Percentiles rank a stretch among this genome's conserved stretches.
These are phyloP conservation scores for Pezicula neosporulosa DNA, from an alignment of 2,329 filamentous ascomycete genomes.

Conservation along the genomic window DNA sequence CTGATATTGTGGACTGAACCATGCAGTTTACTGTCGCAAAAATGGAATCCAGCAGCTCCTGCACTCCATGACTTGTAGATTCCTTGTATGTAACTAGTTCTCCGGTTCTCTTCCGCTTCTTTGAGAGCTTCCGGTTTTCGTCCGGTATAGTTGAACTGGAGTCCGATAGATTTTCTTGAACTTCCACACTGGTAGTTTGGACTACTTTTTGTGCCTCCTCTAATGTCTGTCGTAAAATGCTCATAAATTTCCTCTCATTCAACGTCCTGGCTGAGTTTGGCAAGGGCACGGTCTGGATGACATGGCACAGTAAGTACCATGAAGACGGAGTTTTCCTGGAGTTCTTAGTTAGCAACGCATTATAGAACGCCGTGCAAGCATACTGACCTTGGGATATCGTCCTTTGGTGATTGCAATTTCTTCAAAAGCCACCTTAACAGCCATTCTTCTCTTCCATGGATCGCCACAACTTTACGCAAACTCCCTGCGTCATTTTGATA, in stretches of 20 bases:
- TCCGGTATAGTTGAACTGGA: too few species aligned
- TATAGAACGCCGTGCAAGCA: constrained; percentile 8
- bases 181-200: constrained; percentile 17
- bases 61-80: not conserved
- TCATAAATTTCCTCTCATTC: constrained; percentile 64
- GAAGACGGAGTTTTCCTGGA: constrained; percentile 27
- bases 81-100: constrained; percentile 13
- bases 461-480: constrained; percentile 6
- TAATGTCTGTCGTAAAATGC: constrained; percentile 62
- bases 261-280: constrained; percentile 69
- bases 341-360: constrained; percentile 1
- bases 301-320: constrained; percentile 59
- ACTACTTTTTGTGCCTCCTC: constrained; percentile 44
- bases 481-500: constrained; percentile 2
- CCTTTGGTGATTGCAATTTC: constrained; percentile 43
- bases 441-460: constrained; percentile 56
- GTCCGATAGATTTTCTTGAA: constrained; percentile 21
- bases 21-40: constrained; percentile 17
- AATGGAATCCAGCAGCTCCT: constrained; percentile 18
- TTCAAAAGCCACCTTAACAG: constrained; percentile 63
- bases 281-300: constrained; percentile 63
- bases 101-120: constrained; percentile 27
- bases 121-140: constrained; percentile 24
- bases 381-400: constrained; percentile 23
- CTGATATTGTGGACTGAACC: constrained; percentile 12